A percentile compares a stretch with the other conserved stretches of the same genome.
These are phyloP conservation scores for Botrytis pseudocinerea DNA, from an alignment of 2,329 filamentous ascomycete species.

Conservation along the genomic window DNA sequence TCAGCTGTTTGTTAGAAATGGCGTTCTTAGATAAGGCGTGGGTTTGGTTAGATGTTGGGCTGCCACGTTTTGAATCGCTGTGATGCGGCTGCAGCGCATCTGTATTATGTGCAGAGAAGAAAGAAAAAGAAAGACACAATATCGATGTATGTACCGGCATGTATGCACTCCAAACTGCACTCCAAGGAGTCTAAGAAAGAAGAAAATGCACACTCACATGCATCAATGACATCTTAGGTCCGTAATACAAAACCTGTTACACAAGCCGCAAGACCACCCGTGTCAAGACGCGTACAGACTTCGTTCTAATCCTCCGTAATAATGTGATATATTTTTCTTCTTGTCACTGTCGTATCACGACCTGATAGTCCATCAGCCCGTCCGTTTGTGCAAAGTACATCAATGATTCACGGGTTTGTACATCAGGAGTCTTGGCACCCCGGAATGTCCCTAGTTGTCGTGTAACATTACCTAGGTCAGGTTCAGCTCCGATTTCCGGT, in stretches of 20 bases:
- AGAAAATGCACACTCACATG: not conserved
- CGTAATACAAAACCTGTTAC: not conserved
- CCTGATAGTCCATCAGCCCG: not conserved
- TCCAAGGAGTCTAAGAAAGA: not conserved
- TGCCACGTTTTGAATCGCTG: conserved; percentile 1
- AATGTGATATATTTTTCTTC: not conserved
- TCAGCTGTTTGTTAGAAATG: not conserved
- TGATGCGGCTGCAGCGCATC: not conserved
- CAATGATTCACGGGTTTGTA: not conserved
- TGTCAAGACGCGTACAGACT: not conserved
- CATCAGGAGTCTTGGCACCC: conserved; percentile 1
- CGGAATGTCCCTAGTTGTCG: not conserved
- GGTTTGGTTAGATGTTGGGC: not conserved
- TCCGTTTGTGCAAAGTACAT: not conserved
- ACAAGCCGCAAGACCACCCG: not conserved
- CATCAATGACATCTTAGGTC: not conserved
- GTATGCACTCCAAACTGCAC: not conserved
- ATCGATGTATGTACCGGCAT: not conserved
- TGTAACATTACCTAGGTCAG: not conserved
- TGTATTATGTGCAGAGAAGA: not conserved
- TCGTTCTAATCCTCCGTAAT: not conserved
- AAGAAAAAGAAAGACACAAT: not conserved
- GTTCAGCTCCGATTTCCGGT: conserved; percentile 1
- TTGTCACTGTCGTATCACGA: not conserved
- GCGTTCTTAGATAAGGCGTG: not conserved